Percentiles rank a stretch among this genome's conserved stretches.
These are phyloP conservation scores for Brassica hybrid DNA, from an alignment of 441 rosid genomes.

Conservation along the genomic window DNA sequence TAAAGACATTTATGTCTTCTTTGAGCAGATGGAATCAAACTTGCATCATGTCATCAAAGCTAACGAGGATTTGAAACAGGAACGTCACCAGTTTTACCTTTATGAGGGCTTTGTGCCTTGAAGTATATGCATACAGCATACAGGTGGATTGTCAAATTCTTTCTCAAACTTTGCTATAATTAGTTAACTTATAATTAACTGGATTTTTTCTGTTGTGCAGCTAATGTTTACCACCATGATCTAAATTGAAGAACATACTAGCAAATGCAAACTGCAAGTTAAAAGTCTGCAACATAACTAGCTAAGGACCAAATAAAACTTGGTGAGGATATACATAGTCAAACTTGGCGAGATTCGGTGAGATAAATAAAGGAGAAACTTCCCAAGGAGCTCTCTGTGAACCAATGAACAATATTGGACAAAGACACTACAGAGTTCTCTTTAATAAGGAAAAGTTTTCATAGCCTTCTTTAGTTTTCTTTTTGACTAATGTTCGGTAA, in stretches of 20 bases:
- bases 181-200: not conserved
- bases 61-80: not conserved
- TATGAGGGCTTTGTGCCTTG: not conserved
- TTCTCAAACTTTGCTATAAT: not conserved
- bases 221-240: not conserved
- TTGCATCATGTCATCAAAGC: not conserved
- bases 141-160: not conserved
- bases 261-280: constrained; percentile 99
- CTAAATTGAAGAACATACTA: constrained; percentile 69
- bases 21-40: not conserved
- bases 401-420: not conserved
- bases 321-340: not conserved
- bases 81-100: not conserved
- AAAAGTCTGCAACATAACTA: constrained; percentile 62
- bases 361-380: constrained; percentile 2
- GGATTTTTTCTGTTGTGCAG: not conserved
- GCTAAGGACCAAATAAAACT: not conserved
- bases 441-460: too few species aligned
- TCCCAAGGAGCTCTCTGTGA: constrained; percentile 5
- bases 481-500: constrained; percentile 18
- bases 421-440: too few species aligned
- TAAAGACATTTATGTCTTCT: not conserved
- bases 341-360: constrained; percentile 9
- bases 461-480: not conserved
- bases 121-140: not conserved